Evolutionary conservation across 768 basidiomycete genomes (phyloP).

Genomic region (Rubroboletus satanas): DNA sequence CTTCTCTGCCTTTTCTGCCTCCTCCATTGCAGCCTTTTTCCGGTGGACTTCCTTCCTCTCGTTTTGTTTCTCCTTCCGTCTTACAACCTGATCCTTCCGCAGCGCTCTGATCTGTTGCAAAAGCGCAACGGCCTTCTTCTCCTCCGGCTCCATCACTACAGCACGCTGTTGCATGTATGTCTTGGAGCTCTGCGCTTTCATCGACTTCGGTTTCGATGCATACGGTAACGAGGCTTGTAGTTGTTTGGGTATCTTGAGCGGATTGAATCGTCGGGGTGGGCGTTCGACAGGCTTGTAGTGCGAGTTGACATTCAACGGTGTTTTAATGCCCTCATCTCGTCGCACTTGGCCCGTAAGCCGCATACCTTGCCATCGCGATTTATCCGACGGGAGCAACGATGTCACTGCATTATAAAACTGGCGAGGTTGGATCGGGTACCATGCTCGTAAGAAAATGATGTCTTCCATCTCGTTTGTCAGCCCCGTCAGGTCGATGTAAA

Average conservation of each 20-base stretch:
- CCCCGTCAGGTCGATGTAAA: neutral
- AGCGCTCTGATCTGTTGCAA: constrained; percentile 93
- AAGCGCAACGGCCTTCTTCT: constrained; percentile 86
- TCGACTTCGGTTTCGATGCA: constrained; percentile 85
- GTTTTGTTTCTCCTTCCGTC: constrained; percentile 83
- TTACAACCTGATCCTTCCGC: constrained; percentile 78
- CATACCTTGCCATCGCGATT: constrained; percentile 89
- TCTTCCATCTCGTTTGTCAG: constrained; percentile 44
- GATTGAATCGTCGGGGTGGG: constrained; percentile 80
- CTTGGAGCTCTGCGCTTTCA: constrained; percentile 63
- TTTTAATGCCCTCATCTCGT: constrained; percentile 78
- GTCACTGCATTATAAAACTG: constrained; percentile 97
- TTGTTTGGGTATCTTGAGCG: constrained; percentile 82
- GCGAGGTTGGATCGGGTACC: constrained; percentile 94
- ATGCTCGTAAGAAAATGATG: constrained; percentile 91
- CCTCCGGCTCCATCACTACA: constrained; percentile 92
- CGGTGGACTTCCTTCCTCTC: constrained; percentile 63
- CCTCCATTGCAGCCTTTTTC: constrained; percentile 73
- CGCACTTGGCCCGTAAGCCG: constrained; percentile 91
- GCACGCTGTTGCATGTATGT: constrained; percentile 96
- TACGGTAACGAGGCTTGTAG: constrained; percentile 90
- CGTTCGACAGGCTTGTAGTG: constrained; percentile 84
- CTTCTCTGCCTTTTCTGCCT: constrained; percentile 57
- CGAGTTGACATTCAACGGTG: constrained; percentile 79
- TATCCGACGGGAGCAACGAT: constrained; percentile 79